Evolutionary conservation across 2,329 filamentous ascomycete species (phyloP), one percentile per base, ranked within the genome.

Genomic region (Furcasterigmium furcatum): DNA sequence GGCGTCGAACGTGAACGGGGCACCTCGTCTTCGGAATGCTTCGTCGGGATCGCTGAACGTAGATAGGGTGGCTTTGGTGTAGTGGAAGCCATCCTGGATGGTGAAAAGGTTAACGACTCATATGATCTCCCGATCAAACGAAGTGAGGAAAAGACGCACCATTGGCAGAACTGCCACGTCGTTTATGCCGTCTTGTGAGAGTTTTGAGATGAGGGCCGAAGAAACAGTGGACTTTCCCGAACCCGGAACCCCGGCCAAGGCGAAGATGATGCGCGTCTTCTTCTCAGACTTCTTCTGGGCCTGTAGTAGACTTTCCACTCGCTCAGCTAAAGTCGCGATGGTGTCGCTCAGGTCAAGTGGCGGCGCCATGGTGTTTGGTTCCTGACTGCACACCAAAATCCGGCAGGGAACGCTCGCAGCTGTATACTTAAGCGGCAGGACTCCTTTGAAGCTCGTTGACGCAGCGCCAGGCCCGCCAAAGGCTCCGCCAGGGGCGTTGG

Each of bases 1-100:
- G 6, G 48, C 58, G 32, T 64, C 59, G 41, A 64, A 64, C 8
- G 62, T 64, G 44, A 57, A 64, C 2, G 61, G 55, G 1, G 60
- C 60, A 13, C 62, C 62, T 36, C 62, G 56, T 18, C 52, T 49
- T 24, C 48, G 50, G 22, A 62, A 54, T 9, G 60, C 58, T 14
- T 47, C 38, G 2, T 38, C 51, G 1, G 59, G 51, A 22, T 61
- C 53, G 9, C 48, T 35, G 19, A 62, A 53, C 0, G 45, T 45
- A 1, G 47, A 36, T 1, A 63, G 48, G 1, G 40, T 45, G 5
- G 52, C 55, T 39, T 56, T 53, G 12, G 57, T 46, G 35, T 61
- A 49, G 38, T 63, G 61, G 40, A 61, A 64, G 9, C 61, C 61
- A 46, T 64, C 61, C 54, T 61, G 49, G 12, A 12, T 19, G 10